Evolutionary conservation across 2,329 filamentous ascomycete genomes (phyloP).

Genomic region (Phialocephala sp.): DNA sequence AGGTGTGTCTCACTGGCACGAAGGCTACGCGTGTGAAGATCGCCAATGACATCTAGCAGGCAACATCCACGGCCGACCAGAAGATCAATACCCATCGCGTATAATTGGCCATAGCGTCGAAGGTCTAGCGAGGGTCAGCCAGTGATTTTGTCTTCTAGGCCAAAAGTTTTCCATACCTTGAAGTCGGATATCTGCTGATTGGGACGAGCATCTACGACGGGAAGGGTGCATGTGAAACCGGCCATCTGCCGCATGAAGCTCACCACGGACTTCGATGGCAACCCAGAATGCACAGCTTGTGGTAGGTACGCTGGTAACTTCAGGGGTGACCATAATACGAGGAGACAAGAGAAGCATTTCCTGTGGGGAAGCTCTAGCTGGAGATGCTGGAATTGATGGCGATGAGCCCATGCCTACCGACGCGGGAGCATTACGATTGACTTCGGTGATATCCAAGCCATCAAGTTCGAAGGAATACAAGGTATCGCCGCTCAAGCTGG

Average conservation of each 20-base stretch:
- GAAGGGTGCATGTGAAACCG: constrained; percentile 6
- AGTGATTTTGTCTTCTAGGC: background rate
- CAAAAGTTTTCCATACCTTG: constrained; percentile 11
- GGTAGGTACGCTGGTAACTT: constrained; percentile 40
- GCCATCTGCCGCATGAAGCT: constrained; percentile 34
- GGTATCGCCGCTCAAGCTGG: background rate
- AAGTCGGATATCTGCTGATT: constrained; percentile 11
- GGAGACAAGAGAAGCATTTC: constrained; percentile 37
- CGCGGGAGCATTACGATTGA: background rate
- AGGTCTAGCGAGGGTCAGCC: constrained; percentile 22
- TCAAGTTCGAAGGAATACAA: background rate
- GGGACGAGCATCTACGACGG: background rate
- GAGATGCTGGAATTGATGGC: background rate
- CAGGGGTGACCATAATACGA: constrained; percentile 41
- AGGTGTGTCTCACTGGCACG: constrained; percentile 37
- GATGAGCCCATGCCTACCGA: no score
- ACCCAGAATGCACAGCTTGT: constrained; percentile 43
- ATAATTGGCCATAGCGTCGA: constrained; percentile 36
- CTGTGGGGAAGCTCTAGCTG: background rate
- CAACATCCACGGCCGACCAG: constrained; percentile 34
- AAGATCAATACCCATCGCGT: constrained; percentile 40
- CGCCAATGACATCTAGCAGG: constrained; percentile 39
- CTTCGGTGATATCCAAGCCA: background rate
- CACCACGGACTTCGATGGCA: constrained; percentile 45
- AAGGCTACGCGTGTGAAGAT: constrained; percentile 34